Base-by-base conservation (phyloP, 1,284 basidiomycete genomes). In the Dichomitus squalens region DNA sequence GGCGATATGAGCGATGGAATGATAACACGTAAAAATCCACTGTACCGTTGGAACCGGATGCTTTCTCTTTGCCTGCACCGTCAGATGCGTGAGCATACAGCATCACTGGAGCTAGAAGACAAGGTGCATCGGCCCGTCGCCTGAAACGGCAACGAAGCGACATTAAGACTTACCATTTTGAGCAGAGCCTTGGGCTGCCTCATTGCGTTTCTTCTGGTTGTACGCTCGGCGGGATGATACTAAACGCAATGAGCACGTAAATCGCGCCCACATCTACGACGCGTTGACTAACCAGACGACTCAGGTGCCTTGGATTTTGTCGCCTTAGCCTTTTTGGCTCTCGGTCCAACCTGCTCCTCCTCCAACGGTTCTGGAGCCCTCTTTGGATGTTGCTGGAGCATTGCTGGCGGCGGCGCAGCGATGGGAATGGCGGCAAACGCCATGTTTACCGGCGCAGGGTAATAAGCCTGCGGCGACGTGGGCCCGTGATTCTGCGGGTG, bases 141-240 rank as follows among this genome's bases (percentile, higher is more conserved):
- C 49, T 55, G 49, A 35, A 36, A 39, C 43, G 46, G 46, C 39
- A 43, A 55, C 46, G 40, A 53, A 54, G 55, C 48, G 44, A 48
- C 25, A 43, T 33, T 20, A 23, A 55, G 56, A 70, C 76, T 61
- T 68, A 87, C 85, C 84, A 64, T 81, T 68, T 46, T 63, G 65
- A 18, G 62, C 58, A 6, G 65, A 60, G 21, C 82, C 81, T 64
- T 84, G 80, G 1, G 82, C 84, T 21, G 83, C 82, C 58, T 89
- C 87, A 55, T 72, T 84, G 59, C 87, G 84, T 70, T 88, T 89
- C 76, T 85, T 87, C 57, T 83, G 75, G 59, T 78, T 85, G 64
- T 84, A 85, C 41, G 84, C 85, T 62, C 87, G 81, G 71, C 84
- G 84, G 36, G 84, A 83, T 51, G 78, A 69, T 35, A 73, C 82